Conservation (phyloP, 352 stramenopile genomes). For the Pythium myriotylum region DNA sequence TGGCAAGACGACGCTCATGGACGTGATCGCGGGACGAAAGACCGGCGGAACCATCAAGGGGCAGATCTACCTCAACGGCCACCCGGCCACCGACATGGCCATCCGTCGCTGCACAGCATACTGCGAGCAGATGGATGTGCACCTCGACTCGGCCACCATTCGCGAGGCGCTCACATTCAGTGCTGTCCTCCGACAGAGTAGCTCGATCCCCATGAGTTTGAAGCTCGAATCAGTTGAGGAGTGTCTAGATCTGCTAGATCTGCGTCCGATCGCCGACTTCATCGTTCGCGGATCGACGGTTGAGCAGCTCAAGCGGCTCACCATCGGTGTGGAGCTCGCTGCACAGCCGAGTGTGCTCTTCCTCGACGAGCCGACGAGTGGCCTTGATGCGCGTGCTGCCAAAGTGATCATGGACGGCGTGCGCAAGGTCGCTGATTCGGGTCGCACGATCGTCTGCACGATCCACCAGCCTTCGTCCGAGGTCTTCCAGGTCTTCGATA, state of each 20-base stretch:
- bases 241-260: slow-evolving; percentile 27
- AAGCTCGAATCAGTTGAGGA: slow-evolving; percentile 28
- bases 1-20: slow-evolving; percentile 72
- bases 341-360: slow-evolving; percentile 74
- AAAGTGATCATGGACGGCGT: slow-evolving; percentile 38
- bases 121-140: slow-evolving; percentile 89
- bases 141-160: slow-evolving; percentile 75
- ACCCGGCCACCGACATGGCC: slow-evolving; percentile 25
- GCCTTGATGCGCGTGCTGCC: slow-evolving; percentile 43
- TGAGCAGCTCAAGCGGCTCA: slow-evolving; percentile 39
- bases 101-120: slow-evolving; percentile 48
- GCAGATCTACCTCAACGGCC: slow-evolving; percentile 38
- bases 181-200: slow-evolving; percentile 52
- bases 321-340: slow-evolving; percentile 55
- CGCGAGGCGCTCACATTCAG: slow-evolving; percentile 21
- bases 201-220: slow-evolving; percentile 8
- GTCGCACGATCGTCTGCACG: slow-evolving; percentile 72
- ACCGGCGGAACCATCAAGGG: slow-evolving; percentile 74
- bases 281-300: slow-evolving; percentile 26
- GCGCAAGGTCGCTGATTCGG: slow-evolving; percentile 64
- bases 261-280: slow-evolving; percentile 26
- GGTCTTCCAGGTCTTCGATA: slow-evolving; percentile 82
- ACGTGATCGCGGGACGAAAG: slow-evolving; percentile 87
- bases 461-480: slow-evolving; percentile 89
- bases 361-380: slow-evolving; percentile 61